phyloP scores from a whole-genome alignment of 164 flowering plant species.

The Vitis rotundifolia region DNA sequence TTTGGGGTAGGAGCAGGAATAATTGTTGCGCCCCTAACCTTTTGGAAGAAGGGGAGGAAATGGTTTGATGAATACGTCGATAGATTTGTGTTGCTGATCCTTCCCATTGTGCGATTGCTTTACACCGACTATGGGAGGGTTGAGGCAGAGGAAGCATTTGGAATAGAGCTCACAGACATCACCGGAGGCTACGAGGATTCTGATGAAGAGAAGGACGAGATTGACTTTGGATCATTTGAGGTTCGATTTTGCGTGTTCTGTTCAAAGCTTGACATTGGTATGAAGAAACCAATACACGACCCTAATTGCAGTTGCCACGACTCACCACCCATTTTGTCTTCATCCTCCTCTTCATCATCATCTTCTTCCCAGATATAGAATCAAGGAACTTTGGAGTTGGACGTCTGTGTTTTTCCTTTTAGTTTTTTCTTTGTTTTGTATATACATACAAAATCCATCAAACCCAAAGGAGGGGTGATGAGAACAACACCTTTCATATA shows the following conservation, averaged over 20 bases:
- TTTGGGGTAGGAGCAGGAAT: slow-evolving; percentile 49
- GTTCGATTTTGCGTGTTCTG: slow-evolving; percentile 66
- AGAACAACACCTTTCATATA: not conserved
- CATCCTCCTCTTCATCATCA: slow-evolving; percentile 19
- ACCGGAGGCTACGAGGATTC: slow-evolving; percentile 15
- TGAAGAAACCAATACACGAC: slow-evolving; percentile 47
- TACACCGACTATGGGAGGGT: slow-evolving; percentile 18
- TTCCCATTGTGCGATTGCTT: slow-evolving; percentile 26
- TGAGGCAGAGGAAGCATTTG: slow-evolving; percentile 30
- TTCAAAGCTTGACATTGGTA: slow-evolving; percentile 50
- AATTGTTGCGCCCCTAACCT: slow-evolving; percentile 32
- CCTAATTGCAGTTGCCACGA: slow-evolving; percentile 54
- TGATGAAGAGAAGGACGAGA: slow-evolving; percentile 21
- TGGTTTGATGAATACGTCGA: slow-evolving; percentile 36
- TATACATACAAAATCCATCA: slow-evolving; percentile 1
- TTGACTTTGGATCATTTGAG: slow-evolving; percentile 1
- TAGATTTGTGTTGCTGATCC: slow-evolving; percentile 19
- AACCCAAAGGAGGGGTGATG: not conserved
- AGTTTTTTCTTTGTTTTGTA: not conserved
- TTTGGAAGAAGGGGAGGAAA: slow-evolving; percentile 37
- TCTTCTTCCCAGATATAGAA: slow-evolving; percentile 5
- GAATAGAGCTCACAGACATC: slow-evolving; percentile 21
- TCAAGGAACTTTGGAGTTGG: too few species aligned
- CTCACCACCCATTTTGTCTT: slow-evolving; percentile 27
- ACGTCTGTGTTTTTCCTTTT: not conserved